Percentiles rank a stretch among this genome's conserved stretches.
Conservation (phyloP, 305 asterid genomes). For the Rubia occidens region DNA sequence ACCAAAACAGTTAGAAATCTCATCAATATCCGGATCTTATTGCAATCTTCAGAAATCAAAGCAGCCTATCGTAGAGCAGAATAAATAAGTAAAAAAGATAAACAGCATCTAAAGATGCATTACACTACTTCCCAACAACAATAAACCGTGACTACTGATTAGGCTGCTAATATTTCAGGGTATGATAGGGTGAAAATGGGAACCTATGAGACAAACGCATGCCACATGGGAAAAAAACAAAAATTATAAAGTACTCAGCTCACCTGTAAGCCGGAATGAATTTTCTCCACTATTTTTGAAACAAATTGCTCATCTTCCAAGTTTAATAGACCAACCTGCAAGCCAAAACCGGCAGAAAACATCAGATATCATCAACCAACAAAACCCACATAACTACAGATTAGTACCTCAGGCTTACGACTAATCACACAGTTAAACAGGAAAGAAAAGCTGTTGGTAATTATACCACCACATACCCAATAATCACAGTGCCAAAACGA, state of each 20-base stretch:
- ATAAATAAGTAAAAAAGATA: neutral
- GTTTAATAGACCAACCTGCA: conserved; percentile 82
- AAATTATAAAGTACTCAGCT: conserved; percentile 18
- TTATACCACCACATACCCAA: neutral
- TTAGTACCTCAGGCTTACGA: neutral
- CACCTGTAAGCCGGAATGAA: conserved; percentile 74
- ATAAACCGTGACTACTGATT: neutral
- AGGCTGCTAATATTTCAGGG: neutral
- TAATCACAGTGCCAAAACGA: neutral
- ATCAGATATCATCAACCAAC: neutral
- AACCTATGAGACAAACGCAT: neutral
- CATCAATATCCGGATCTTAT: conserved; percentile 68
- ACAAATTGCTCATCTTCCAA: conserved; percentile 93
- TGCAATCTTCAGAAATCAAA: conserved; percentile 57
- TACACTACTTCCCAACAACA: neutral
- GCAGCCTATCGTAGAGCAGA: conserved; percentile 44
- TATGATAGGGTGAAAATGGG: neutral
- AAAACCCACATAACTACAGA: neutral
- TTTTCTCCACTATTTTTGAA: conserved; percentile 51
- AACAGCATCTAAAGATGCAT: neutral
- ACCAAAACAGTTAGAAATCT: conserved; percentile 88
- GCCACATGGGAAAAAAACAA: neutral
- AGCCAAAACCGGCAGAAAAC: conserved; percentile 16
- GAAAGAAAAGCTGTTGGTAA: neutral
- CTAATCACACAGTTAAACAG: neutral